Base-by-base conservation (phyloP, 2,329 filamentous ascomycete species). In the Colletotrichum simmondsii region DNA sequence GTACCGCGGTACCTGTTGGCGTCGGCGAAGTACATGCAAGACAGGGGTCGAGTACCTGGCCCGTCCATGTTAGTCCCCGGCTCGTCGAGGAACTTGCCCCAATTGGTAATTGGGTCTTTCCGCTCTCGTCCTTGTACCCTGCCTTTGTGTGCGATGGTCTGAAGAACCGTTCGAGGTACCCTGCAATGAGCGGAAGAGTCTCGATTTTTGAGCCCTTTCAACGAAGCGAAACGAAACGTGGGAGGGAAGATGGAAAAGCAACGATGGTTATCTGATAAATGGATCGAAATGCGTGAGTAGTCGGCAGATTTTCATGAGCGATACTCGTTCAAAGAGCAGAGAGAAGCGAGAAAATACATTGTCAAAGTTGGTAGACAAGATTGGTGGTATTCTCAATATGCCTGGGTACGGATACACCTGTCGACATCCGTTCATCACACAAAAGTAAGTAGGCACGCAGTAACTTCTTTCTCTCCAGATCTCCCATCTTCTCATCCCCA, bases 111-210 rank as follows among this genome's bases (percentile, higher is more conserved):
- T 53, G 32, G 32, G 16, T 16, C 30, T 57, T 64, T 70, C 65
- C n/a, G 54, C 66, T 49, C 54, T 70, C 35, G 42, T 69, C 66
- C n/a, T 42, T 11, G 54, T 61, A 64, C 65, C 57, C 54, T 30
- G 32, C 30, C 26, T 16, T 63, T 46, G 52, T 26, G 65, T 56
- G 42, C 54, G 26, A 70, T 54, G n/a, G 22, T 12, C 32, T 24
- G 42, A 56, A 28, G 54, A 62, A 62, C 52, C 12, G 30, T 32
- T 35, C 30, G 35, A 42, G 16, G 59, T 11, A n/a, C 37, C 37
- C 5, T 42, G 16, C 59, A n/a, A 14, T 60, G 32, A n/a, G 4
- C 37, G 14, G 14, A 7, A 42, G 37, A 42, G 32, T 57, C 26
- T 57, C 32, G 3, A 24, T 1, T 60, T n/a, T 32, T 63, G 49